Conservation (phyloP, 768 basidiomycete species). For the Agaricus subrufescens region DNA sequence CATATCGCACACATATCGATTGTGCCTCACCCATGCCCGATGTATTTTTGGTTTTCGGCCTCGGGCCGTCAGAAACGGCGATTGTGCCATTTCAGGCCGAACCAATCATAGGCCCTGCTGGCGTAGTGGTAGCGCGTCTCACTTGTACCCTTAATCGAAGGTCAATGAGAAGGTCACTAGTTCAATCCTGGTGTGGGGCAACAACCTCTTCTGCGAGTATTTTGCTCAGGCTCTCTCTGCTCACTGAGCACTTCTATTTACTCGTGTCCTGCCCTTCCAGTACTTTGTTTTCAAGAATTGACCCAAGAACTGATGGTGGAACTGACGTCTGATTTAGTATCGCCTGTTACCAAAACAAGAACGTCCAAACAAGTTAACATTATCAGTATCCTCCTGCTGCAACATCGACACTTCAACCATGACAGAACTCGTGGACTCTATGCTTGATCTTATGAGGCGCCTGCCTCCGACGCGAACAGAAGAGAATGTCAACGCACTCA, state of each 20-base stretch:
- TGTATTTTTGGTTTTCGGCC: too few relatives aligned
- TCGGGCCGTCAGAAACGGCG: neutral
- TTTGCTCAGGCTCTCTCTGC: too few relatives aligned
- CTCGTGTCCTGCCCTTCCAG: too few relatives aligned
- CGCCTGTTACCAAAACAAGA: neutral
- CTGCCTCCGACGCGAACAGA: conserved; percentile 90
- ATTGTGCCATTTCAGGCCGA: neutral
- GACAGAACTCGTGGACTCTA: conserved; percentile 82
- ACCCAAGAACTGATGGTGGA: too few relatives aligned
- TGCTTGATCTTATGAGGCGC: conserved; percentile 94
- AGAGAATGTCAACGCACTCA: conserved; percentile 80
- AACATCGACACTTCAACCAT: conserved; percentile 26
- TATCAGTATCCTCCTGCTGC: neutral
- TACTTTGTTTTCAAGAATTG: too few relatives aligned
- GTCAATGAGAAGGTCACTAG: conserved; percentile 34
- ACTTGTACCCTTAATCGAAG: conserved; percentile 23
- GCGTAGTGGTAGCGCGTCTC: conserved; percentile 39
- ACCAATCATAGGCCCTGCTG: conserved; percentile 23
- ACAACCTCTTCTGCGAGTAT: too few relatives aligned
- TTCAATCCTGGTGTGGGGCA: conserved; percentile 37
- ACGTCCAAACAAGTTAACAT: neutral
- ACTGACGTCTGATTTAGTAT: too few relatives aligned
- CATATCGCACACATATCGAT: too few relatives aligned
- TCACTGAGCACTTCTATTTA: too few relatives aligned
- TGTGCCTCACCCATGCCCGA: too few relatives aligned